Evolutionary conservation across 345 rosid species (phyloP).

Genomic region (Aegle marmelos): DNA sequence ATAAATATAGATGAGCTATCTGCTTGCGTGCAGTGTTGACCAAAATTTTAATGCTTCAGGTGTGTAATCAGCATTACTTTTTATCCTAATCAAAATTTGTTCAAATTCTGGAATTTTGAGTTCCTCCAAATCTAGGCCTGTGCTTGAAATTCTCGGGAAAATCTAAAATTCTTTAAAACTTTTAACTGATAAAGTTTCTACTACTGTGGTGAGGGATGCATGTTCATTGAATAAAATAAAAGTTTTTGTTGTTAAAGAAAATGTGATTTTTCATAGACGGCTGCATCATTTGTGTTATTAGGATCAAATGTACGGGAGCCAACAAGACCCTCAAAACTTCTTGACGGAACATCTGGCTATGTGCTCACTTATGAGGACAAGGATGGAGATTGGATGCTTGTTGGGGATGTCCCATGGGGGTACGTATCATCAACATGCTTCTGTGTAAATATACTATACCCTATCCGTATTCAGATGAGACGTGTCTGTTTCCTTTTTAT

Average conservation of each 20-base stretch:
- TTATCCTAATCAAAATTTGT: neutral
- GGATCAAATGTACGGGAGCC: constrained; percentile 38
- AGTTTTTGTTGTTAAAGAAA: neutral
- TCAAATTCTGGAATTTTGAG: neutral
- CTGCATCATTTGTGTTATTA: constrained; percentile 19
- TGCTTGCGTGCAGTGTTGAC: neutral
- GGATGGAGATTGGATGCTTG: constrained; percentile 99
- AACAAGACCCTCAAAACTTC: constrained; percentile 42
- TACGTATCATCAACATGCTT: constrained; percentile 27
- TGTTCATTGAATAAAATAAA: neutral
- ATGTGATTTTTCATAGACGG: neutral
- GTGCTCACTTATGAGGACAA: constrained; percentile 87
- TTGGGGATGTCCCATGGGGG: constrained; percentile 99
- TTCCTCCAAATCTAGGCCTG: neutral
- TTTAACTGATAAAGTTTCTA: neutral
- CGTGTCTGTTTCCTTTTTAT: neutral
- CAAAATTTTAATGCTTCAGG: neutral
- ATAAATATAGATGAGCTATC: neutral
- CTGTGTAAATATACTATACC: neutral
- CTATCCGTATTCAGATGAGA: neutral
- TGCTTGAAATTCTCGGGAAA: neutral
- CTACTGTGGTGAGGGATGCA: neutral
- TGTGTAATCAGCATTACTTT: neutral
- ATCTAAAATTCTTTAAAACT: neutral
- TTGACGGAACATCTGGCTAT: constrained; percentile 74